Evolutionary conservation across 495 filamentous ascomycete genomes (phyloP), one percentile per base, ranked within the genome.

Genomic region (Aspergillus wentii): DNA sequence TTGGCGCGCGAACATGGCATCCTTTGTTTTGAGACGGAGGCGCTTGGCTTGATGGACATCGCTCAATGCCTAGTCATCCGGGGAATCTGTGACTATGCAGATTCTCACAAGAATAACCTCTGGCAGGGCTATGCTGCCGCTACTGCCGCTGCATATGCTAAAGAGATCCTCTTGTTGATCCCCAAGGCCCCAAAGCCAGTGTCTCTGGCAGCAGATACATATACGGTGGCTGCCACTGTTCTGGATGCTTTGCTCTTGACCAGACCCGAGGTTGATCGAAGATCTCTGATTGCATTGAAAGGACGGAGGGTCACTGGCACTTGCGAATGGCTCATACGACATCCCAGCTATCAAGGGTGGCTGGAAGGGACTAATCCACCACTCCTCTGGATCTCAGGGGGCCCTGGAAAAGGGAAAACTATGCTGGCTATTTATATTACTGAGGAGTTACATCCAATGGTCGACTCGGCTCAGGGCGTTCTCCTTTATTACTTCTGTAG

Each of bases 401-500:
- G 64, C 16, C 64, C 68, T 48, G 70, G 69, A 13, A 72, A 67
- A 52, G 71, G 71, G 2, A 74, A 74, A 45, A 72, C 68, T 1
- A 71, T 71, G 64, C 53, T 74, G 5, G 55, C 64, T 4, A 68
- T 66, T 17, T 72, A 60, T 49, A 43, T 72, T 4, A 60, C 66
- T 19, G 59, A 71, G 43, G 51, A 57, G 31, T 50, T 72, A 14
- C 57, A 72, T 39, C 41, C 25, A 27, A 13, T 33, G 8, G 33
- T 48, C 9, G 34, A 48, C 3, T 30, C 29, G 14, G 22, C 10
- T 8, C 35, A 47, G 0, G 33, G 45, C 31, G 44, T 54, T 29
- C 39, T 64, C 14, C 40, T 71, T 9, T 63, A 63, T 42, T 68
- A 63, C 55, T 74, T 74, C 52, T 72, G 64, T 30, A 54, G 50